Base-by-base conservation (phyloP, 345 rosid genomes). In the Erodium maritimum region DNA sequence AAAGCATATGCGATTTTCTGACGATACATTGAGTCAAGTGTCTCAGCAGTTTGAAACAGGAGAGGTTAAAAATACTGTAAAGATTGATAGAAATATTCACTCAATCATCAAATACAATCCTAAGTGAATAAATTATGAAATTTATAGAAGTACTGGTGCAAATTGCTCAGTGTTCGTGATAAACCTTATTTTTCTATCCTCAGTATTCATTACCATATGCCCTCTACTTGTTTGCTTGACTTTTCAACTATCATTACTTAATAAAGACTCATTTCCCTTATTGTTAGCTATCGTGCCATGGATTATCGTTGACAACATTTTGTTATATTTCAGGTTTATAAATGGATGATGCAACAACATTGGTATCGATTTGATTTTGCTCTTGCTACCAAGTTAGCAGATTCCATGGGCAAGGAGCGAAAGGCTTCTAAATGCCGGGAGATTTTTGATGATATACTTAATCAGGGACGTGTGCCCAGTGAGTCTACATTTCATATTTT, bases 311-410 rank as follows among this genome's bases (percentile, higher is more conserved):
- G 14, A 10, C 1, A 7, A 42, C 14, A 58, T 60, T 66, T 3
- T 42, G 48, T 42, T 42, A 42, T 42, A 42, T 42, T 10, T 14
- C 48, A 93, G 99, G 93, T 93, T 24, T 88, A 88, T 72, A 82
- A 82, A 77, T 93, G 96, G 96, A 93, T 86, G 96, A 77, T 78
- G 75, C 79, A 80, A 70, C 95, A 80, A 59, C 82, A 71, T 60
- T 93, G 99, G 98, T 80, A 77, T 69, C 75, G 71, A 45, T 88
- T 86, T 60, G 89, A 88, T 82, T 91, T 91, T 58, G 91, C 85
- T 17, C 79, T 91, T 68, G 79, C 96, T 2, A 84, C 98, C 17
- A 88, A 84, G 81, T 69, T 91, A 23, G 95, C 96, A 19, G 95
- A 86, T 69, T 81, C 73, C 75, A 57, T 86, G 77, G 99, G 96